These are phyloP conservation scores for Symbiotaphrina buchneri DNA, from an alignment of 495 filamentous ascomycete species.

Conservation along the genomic window DNA sequence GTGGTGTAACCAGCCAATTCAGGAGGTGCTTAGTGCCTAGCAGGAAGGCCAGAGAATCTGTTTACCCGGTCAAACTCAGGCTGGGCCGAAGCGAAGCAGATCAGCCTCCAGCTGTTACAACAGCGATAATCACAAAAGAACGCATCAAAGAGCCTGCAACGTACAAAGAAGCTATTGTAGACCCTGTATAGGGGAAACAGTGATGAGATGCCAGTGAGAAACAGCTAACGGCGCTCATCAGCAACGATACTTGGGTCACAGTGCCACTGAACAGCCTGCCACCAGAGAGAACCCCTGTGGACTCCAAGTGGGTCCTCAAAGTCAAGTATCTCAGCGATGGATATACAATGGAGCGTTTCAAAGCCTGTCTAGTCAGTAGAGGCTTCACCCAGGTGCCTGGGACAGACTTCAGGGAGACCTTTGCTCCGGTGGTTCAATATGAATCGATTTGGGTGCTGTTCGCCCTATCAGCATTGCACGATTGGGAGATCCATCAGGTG, in stretches of 20 bases:
- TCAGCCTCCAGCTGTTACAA: too few species aligned
- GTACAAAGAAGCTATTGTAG: constrained; percentile 2
- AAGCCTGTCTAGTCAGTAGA: constrained; percentile 1
- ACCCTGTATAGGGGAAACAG: constrained; percentile 1
- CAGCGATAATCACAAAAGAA: too few species aligned
- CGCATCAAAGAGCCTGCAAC: constrained; percentile 2
- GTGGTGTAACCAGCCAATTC: too few species aligned
- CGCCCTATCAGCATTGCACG: constrained; percentile 1
- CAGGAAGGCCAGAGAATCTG: too few species aligned
- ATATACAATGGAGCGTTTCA: neutral
- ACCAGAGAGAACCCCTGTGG: neutral
- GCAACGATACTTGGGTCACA: neutral
- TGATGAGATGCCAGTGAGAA: constrained; percentile 2
- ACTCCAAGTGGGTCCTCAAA: constrained; percentile 3
- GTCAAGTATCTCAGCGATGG: constrained; percentile 1
- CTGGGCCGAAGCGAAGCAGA: too few species aligned
- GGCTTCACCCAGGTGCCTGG: constrained; percentile 2
- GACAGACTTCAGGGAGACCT: constrained; percentile 1
- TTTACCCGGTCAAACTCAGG: too few species aligned
- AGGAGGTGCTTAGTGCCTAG: too few species aligned
- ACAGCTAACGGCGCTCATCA: neutral
- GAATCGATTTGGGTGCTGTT: neutral
- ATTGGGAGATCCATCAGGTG: constrained; percentile 1
- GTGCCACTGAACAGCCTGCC: neutral
- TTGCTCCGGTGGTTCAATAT: neutral